A percentile compares a stretch with the other conserved stretches of the same genome.
phyloP scores from a whole-genome alignment of 768 basidiomycete species.

The Xerocomellus intermedius region DNA sequence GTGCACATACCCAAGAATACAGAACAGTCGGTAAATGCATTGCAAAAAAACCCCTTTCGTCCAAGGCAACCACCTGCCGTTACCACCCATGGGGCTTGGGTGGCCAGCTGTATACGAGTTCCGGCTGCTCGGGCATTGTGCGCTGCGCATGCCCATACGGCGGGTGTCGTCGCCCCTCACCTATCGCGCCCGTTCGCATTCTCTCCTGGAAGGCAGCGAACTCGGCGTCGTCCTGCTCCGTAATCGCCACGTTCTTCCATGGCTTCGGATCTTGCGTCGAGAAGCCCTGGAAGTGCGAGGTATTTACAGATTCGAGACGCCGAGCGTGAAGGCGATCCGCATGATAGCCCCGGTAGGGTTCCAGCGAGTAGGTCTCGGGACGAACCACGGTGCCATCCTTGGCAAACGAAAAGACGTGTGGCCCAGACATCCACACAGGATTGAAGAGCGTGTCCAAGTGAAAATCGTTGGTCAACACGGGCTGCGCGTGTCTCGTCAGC shows the following conservation, averaged over 20 bases:
- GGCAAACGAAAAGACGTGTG: conserved; percentile 13
- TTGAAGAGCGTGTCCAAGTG: conserved; percentile 46
- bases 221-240: conserved; percentile 16
- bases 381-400: conserved; percentile 7
- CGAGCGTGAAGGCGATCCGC: not conserved
- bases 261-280: conserved; percentile 1
- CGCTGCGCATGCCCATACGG: no score
- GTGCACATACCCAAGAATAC: no score
- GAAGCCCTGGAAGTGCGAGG: not conserved
- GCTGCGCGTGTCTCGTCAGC: not conserved
- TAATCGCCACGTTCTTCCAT: conserved; percentile 20
- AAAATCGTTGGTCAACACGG: conserved; percentile 37
- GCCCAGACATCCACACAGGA: conserved; percentile 30
- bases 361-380: not conserved
- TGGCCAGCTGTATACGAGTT: no score
- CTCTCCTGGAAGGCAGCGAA: not conserved
- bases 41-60: no score
- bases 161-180: no score
- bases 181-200: not conserved
- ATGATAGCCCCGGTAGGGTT: conserved; percentile 4
- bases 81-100: no score
- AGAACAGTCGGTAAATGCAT: no score
- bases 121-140: no score
- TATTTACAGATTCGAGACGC: not conserved
- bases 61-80: no score